These are phyloP conservation scores for Gynochthodes officinalis DNA, from an alignment of 257 asterid genomes.

Conservation along the genomic window DNA sequence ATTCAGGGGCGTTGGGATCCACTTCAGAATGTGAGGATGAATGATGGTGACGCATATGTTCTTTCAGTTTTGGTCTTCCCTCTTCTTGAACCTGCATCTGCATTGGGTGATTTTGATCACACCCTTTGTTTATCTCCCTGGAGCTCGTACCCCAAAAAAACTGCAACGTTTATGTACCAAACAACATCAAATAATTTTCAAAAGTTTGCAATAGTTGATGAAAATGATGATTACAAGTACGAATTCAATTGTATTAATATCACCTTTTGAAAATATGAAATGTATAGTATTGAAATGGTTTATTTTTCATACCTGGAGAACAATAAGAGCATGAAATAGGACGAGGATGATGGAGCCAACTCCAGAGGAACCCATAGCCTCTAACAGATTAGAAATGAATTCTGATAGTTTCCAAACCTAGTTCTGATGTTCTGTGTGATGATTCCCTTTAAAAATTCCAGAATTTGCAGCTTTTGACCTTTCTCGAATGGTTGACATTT, in stretches of 20 bases:
- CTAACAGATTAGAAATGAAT: not conserved
- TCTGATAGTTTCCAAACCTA: not conserved
- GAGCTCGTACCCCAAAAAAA: constrained; percentile 7
- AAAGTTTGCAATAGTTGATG: not conserved
- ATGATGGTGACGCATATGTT: constrained; percentile 3
- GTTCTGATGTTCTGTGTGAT: not conserved
- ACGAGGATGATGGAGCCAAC: constrained; percentile 12
- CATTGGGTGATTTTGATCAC: not conserved
- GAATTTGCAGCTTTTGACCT: too few relatives aligned
- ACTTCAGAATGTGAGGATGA: not conserved
- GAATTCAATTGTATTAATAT: too few relatives aligned
- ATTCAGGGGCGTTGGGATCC: constrained; percentile 19
- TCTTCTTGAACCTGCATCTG: not conserved
- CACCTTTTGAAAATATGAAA: too few relatives aligned
- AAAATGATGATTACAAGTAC: too few relatives aligned
- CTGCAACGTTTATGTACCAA: constrained; percentile 12
- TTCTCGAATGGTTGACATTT: too few relatives aligned
- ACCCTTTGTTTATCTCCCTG: constrained; percentile 9
- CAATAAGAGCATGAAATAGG: constrained; percentile 16
- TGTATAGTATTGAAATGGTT: too few relatives aligned
- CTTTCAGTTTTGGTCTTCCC: not conserved
- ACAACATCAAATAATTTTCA: not conserved
- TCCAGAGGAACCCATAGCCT: constrained; percentile 13
- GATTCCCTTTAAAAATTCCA: not conserved
- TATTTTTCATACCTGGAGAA: constrained; percentile 17